Base-by-base conservation (phyloP, 2,329 filamentous ascomycete species). In the Cordyceps cateniannulata region DNA sequence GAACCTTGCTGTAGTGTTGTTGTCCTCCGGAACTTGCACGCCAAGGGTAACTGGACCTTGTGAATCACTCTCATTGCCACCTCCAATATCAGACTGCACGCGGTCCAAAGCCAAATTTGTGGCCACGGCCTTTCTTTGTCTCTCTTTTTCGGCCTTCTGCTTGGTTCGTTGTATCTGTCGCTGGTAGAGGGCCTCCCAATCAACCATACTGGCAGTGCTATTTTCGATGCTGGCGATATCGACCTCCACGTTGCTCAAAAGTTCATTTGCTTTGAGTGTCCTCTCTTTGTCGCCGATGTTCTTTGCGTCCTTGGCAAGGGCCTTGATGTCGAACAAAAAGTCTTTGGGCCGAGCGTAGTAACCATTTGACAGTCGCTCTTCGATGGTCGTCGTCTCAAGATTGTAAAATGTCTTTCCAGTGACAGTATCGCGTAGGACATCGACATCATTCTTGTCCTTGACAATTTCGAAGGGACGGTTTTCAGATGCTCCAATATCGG, bases 281-380 rank as follows among this genome's bases (percentile, higher is more conserved):
- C 91, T 83, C 64, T 96, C 89, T 67, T 87, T 86, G 68, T 98
- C 93, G n/a, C 89, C 90, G 62, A 87, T 83, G 12, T 86, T 87
- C 70, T 87, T 90, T 12, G 93, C 87, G 75, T 99, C 95, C 71
- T 91, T 93, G 24, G 88, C 88, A 5, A 99, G 78, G 40, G 87
- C 85, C 71, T 88, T 90, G 68, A 98, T 90, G 71, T 99, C 95
- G 45, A 87, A 86, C 55, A 96, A 76, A 70, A 97, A 99, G 71
- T 97, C 93, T 67, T 88, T 88, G 0, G 93, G 91, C 12, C 93
- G 86, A 67, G 92, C 91, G 74, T 99, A 99, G 75, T 91, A 99
- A 5, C 95, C 95, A 71, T 99, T 98, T 5, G 92, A 96, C 38
- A 99, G 79, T n/a, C 95, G 87, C 71, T 96, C 92, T 76, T 99